Evolutionary conservation across 192 early-diverging fungal species (phyloP).

Genomic region (Geranomyces variabilis): DNA sequence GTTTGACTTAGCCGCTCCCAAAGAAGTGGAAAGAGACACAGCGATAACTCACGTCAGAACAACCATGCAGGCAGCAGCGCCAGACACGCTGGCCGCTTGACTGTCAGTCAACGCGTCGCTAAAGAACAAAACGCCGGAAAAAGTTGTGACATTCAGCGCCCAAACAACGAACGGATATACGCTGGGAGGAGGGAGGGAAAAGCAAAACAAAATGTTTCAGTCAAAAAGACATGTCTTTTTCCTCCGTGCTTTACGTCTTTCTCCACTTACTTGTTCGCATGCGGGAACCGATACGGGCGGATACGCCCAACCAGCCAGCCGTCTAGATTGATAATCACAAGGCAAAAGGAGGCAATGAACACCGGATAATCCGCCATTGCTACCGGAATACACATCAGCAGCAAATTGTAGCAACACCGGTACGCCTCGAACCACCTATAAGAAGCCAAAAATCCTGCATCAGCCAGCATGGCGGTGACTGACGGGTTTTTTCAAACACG

Average conservation of each 20-base stretch:
- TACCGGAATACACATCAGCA: constrained; percentile 28
- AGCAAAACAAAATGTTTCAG: too few relatives aligned
- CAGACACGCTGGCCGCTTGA: background rate
- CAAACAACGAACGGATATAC: constrained; percentile 18
- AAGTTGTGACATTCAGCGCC: constrained; percentile 1
- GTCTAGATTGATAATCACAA: constrained; percentile 24
- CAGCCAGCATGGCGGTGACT: too few relatives aligned
- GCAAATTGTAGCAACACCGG: constrained; percentile 5
- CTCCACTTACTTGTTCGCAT: constrained; percentile 27
- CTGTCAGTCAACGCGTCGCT: background rate
- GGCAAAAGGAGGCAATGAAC: constrained; percentile 10
- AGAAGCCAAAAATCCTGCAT: too few relatives aligned
- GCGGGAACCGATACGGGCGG: constrained; percentile 30
- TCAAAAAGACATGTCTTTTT: background rate
- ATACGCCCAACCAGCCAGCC: constrained; percentile 14
- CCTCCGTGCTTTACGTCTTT: too few relatives aligned
- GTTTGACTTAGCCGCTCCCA: background rate
- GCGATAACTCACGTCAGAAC: background rate
- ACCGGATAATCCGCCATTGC: constrained; percentile 28
- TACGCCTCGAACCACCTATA: constrained; percentile 36
- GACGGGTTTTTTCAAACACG: too few relatives aligned
- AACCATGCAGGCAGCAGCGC: background rate
- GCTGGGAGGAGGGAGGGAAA: too few relatives aligned
- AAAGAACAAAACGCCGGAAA: constrained; percentile 29
- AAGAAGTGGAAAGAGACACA: background rate